Evolutionary conservation across 345 rosid genomes (phyloP), one percentile per base, ranked within the genome.

Genomic region (Moricandia arvensis): DNA sequence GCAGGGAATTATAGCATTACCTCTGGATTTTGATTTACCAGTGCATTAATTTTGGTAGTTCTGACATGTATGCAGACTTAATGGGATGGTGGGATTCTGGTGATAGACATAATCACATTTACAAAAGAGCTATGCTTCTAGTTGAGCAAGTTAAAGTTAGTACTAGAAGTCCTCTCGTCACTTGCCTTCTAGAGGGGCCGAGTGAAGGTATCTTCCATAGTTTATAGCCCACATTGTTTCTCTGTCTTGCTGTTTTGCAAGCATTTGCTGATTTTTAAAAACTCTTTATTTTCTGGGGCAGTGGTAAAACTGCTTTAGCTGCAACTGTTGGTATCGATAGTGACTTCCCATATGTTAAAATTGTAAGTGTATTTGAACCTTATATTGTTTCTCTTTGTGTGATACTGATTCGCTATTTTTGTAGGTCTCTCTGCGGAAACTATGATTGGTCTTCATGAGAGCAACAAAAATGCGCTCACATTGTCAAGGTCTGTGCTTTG

Each of bases 111-210:
- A 82, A 85, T 75, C 96, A 93, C 82, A 91, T 96, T 30, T 90
- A 86, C 83, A 85, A 91, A 71, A 93, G 97, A 85, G 91, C 95
- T 57, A 88, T 93, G 93, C 81, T 89, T 59, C 78, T 91, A 27
- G 96, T 91, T 74, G 99, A 91, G 83, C 97, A 96, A 88, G 98
- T 93, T 60, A 96, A 96, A 93, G 98, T 86, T 74, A 93, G 99
- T 79, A 85, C 85, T 81, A 97, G 97, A 84, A 93, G 97, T 82
- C 97, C 97, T 68, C 94, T 96, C 35, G 84, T 96, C 51, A 89
- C 96, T 47, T 93, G 97, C 86, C 98, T 96, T 75, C 83, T 96
- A 43, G 99, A 96, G 85, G 99, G 99, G 26, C 82, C 90, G 31
- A 85, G 90, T 80, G 98, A 80, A 96, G 99, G 99, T 91, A 85